A percentile compares a stretch with the other conserved stretches of the same genome.
Evolutionary conservation across 768 basidiomycete genomes (phyloP).

Genomic region (Boletus pseudo-olivaceus): DNA sequence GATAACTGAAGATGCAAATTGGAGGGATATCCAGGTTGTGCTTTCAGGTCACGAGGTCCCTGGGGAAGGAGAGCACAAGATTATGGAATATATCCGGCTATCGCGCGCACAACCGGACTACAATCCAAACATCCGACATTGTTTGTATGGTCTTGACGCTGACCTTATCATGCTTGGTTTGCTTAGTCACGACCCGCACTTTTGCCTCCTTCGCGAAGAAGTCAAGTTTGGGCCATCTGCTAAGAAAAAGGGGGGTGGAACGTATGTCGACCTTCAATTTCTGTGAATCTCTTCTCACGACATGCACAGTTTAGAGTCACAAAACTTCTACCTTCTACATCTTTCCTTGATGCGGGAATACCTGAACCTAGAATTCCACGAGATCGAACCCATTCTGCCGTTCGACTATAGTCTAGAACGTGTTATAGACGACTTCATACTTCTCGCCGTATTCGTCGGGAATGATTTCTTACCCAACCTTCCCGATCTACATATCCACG

Average conservation of each 20-base stretch:
- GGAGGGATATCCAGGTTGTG: conserved; percentile 89
- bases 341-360: conserved; percentile 95
- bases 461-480: conserved; percentile 97
- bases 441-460: conserved; percentile 94
- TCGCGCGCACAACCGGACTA: conserved; percentile 94
- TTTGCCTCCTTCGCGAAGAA: conserved; percentile 95
- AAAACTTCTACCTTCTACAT: conserved; percentile 94
- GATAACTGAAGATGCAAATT: conserved; percentile 94
- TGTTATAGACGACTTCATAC: conserved; percentile 96
- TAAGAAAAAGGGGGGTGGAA: conserved; percentile 63
- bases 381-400: conserved; percentile 59
- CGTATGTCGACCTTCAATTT: conserved; percentile 33
- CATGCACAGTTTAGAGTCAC: conserved; percentile 56
- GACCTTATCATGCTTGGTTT: conserved; percentile 98
- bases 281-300: conserved; percentile 5
- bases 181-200: conserved; percentile 97
- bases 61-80: conserved; percentile 99
- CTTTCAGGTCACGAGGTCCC: conserved; percentile 97
- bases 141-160: conserved; percentile 96
- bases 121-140: conserved; percentile 95
- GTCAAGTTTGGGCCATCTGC: conserved; percentile 91
- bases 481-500: conserved; percentile 95
- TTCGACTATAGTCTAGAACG: conserved; percentile 90
- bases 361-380: conserved; percentile 89
- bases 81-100: conserved; percentile 97